Base-by-base conservation (phyloP, 257 asterid species). In the Hygrophila difformis region DNA sequence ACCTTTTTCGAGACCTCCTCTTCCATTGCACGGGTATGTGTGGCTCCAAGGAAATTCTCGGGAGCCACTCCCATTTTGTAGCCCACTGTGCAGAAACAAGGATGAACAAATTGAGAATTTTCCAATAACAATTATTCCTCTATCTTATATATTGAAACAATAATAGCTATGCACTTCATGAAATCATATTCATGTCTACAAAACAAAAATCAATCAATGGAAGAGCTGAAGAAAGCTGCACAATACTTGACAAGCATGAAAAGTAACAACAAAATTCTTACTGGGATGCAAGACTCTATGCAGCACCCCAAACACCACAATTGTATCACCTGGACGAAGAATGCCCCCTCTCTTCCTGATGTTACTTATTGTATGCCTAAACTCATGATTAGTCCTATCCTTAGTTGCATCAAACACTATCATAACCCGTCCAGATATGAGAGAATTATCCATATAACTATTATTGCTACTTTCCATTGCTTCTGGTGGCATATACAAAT, bases 331-430 rank as follows among this genome's bases (percentile, higher is more conserved):
- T 9, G 64, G 64, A 6, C 53, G 76, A 60, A 77, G 61, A 22
- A 81, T 67, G 34, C 60, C 78, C 2, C 79, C 84, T 34, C 61
- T 49, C 51, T 56, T 35, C 43, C 79, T 62, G 38, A 82, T 71
- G 29, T 44, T 37, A 24, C 41, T 21, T 39, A 71, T 60, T 0
- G 62, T 73, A 1, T 50, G 57, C 53, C 41, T 67, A 51, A 78
- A 47, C 58, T 75, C 84, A 24, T 62, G 56, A 14, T 41, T 43
- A 6, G 18, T 44, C 1, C 70, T 76, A 53, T 73, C 83, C 60
- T 65, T 82, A 1, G 87, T 78, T 4, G 87, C 89, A 46, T 82
- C 89, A 41, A 44, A 75, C 33, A 74, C 81, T 18, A 82, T 44
- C 23, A 82, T 47, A 49, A 82, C 61, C 6, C 70, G 67, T 16